phyloP scores from a whole-genome alignment of 805 yeast species.

The Schwanniomyces sp. region DNA sequence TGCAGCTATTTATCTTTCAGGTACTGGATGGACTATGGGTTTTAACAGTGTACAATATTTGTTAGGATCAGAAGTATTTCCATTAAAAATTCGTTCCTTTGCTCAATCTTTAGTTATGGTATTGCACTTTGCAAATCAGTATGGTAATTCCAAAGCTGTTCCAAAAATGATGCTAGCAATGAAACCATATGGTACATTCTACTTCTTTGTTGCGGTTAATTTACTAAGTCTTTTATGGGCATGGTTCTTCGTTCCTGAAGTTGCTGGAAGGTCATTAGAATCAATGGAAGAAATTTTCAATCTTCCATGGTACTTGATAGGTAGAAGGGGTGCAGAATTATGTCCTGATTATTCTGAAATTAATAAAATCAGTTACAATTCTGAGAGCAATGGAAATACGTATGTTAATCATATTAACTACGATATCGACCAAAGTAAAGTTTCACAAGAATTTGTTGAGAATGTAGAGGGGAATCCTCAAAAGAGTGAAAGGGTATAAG shows the following conservation, averaged over 20 bases:
- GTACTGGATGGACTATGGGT: conserved; percentile 61
- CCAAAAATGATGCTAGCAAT: conserved; percentile 50
- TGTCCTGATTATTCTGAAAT: conserved; percentile 53
- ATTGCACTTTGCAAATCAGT: conserved; percentile 57
- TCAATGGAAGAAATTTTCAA: conserved; percentile 51
- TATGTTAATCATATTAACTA: conserved; percentile 9
- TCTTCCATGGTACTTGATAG: conserved; percentile 59
- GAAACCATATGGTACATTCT: conserved; percentile 51
- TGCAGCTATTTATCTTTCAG: conserved; percentile 49
- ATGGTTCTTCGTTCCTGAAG: conserved; percentile 53
- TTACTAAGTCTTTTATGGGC: conserved; percentile 43
- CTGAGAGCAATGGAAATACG: conserved; percentile 12
- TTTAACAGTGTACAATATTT: conserved; percentile 58
- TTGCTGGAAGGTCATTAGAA: conserved; percentile 51
- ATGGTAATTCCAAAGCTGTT: conserved; percentile 55
- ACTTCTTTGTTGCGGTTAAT: conserved; percentile 47
- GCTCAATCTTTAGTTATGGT: conserved; percentile 55
- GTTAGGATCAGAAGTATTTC: conserved; percentile 55
- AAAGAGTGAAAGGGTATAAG: no score
- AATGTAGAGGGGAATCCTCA: no score
- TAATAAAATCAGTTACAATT: conserved; percentile 24
- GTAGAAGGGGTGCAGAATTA: conserved; percentile 52
- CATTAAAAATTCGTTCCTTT: conserved; percentile 48
- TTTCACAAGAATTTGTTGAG: conserved; percentile 11
- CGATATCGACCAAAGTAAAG: conserved; percentile 6